phyloP scores from a whole-genome alignment of 768 basidiomycete genomes.

The Collybiopsis confluens region DNA sequence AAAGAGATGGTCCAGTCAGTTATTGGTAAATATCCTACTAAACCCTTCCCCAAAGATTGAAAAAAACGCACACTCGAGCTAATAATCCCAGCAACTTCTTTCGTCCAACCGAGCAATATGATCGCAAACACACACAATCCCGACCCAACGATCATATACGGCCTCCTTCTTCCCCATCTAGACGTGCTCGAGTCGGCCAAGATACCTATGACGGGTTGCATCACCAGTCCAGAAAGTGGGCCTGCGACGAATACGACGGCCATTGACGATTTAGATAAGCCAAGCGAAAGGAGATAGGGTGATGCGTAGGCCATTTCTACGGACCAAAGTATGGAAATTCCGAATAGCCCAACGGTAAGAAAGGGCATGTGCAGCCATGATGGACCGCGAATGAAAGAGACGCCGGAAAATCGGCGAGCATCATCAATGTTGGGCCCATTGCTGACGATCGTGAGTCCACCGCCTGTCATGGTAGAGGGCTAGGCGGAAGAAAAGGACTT shows the following conservation, averaged over 20 bases:
- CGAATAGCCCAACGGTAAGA: constrained; percentile 75
- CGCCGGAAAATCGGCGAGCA: constrained; percentile 1
- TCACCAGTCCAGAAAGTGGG: constrained; percentile 82
- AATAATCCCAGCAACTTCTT: constrained; percentile 55
- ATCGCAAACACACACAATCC: constrained; percentile 64
- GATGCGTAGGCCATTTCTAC: constrained; percentile 92
- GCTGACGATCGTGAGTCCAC: background rate
- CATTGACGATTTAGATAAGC: constrained; percentile 82
- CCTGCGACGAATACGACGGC: constrained; percentile 91
- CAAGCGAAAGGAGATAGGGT: constrained; percentile 86
- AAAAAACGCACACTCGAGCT: constrained; percentile 19
- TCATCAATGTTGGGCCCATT: background rate
- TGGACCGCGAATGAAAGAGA: constrained; percentile 62
- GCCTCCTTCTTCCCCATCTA: constrained; percentile 78
- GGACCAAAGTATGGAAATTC: constrained; percentile 89
- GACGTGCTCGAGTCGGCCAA: constrained; percentile 84
- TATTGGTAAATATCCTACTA: no score
- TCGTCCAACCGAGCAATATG: constrained; percentile 80
- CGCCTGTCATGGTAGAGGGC: background rate
- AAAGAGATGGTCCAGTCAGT: background rate
- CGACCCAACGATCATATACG: constrained; percentile 78
- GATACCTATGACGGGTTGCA: constrained; percentile 87
- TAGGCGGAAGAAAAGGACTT: background rate
- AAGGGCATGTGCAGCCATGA: constrained; percentile 61
- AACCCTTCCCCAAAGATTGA: no score